Percentiles rank a stretch among this genome's conserved stretches.
Conservation (phyloP, 2,329 filamentous ascomycete species). For the Diaporthe humulicola region DNA sequence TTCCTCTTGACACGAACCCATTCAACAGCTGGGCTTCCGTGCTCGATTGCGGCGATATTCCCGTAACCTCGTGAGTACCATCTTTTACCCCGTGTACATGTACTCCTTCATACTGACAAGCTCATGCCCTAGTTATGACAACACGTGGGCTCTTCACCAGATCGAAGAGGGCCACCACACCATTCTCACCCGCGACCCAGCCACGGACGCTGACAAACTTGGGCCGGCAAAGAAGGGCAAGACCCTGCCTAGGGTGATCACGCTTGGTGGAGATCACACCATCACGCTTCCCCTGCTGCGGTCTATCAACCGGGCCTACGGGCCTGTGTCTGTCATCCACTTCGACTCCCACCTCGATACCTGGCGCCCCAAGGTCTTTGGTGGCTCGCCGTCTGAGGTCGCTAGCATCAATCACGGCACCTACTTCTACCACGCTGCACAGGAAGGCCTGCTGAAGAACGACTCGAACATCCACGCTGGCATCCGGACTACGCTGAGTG, state of each 20-base stretch:
- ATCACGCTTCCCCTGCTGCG: constrained; percentile 72
- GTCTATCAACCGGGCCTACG: constrained; percentile 72
- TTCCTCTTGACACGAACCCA: constrained; percentile 82
- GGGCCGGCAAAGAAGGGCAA: constrained; percentile 80
- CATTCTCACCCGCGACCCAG: constrained; percentile 78
- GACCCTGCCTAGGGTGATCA: constrained; percentile 85
- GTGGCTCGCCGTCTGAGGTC: constrained; percentile 81
- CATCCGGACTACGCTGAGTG: constrained; percentile 85
- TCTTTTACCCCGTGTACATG: too few species aligned
- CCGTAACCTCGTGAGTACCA: constrained; percentile 79
- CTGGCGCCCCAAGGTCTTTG: constrained; percentile 86
- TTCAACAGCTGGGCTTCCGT: constrained; percentile 87
- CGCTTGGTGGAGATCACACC: constrained; percentile 76
- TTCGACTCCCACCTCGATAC: constrained; percentile 77
- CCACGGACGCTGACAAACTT: constrained; percentile 74
- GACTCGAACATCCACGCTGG: constrained; percentile 91
- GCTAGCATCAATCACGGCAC: constrained; percentile 89
- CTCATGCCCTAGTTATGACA: constrained; percentile 76
- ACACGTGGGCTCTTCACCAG: constrained; percentile 83
- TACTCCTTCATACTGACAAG: not conserved
- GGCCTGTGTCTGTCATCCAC: constrained; percentile 72
- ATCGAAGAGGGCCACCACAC: constrained; percentile 88
- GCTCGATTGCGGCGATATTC: constrained; percentile 87
- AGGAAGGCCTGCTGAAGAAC: constrained; percentile 83
- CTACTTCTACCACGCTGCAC: constrained; percentile 87